These are phyloP conservation scores for Lonicera japonica DNA, from an alignment of 129 eudicot species.

Conservation along the genomic window DNA sequence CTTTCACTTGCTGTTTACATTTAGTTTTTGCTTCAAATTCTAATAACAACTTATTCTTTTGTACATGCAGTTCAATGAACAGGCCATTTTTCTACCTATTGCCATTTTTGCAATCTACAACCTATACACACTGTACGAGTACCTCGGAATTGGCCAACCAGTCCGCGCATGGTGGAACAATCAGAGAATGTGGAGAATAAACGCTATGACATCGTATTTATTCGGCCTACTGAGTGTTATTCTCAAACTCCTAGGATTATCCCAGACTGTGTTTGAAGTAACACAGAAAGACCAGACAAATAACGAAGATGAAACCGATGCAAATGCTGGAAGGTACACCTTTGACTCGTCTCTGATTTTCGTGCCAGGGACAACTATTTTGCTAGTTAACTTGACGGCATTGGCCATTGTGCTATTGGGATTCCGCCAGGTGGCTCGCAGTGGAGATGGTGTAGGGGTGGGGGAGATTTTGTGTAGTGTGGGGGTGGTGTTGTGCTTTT, in stretches of 20 bases:
- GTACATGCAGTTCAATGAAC: conserved; percentile 23
- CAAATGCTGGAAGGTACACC: conserved; percentile 29
- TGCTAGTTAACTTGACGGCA: conserved; percentile 38
- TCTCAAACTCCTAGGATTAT: conserved; percentile 43
- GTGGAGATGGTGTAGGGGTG: conserved; percentile 8
- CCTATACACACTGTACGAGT: conserved; percentile 32
- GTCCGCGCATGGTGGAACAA: conserved; percentile 55
- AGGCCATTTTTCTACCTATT: conserved; percentile 23
- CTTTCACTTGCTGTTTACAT: neutral
- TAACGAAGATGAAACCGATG: conserved; percentile 9
- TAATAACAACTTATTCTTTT: neutral
- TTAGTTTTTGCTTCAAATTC: neutral
- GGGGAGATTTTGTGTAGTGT: conserved; percentile 39
- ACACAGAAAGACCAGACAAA: conserved; percentile 36
- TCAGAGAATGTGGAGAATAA: conserved; percentile 41
- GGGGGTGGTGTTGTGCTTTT: conserved; percentile 26
- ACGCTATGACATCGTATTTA: conserved; percentile 30
- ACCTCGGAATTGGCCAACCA: conserved; percentile 18
- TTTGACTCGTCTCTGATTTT: conserved; percentile 40
- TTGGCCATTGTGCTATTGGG: conserved; percentile 18
- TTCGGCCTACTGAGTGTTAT: conserved; percentile 25
- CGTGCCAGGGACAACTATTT: conserved; percentile 30
- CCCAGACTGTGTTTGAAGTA: conserved; percentile 34
- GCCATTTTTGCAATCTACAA: conserved; percentile 26
- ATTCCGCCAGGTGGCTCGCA: neutral